phyloP scores from a whole-genome alignment of 106 monocot species.

The Platanthera zijinensis region DNA sequence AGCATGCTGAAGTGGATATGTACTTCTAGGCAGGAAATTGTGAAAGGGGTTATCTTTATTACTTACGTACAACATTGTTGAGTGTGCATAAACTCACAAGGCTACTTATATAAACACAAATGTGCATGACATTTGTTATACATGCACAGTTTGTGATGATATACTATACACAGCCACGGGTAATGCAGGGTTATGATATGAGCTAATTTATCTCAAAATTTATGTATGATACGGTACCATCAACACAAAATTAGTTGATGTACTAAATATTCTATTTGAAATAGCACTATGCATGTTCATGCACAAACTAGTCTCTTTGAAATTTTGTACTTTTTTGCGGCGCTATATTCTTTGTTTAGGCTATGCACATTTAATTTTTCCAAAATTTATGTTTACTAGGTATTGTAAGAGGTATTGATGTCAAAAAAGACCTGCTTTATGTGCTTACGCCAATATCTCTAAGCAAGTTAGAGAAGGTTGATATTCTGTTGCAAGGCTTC shows the following conservation, averaged over 20 bases:
- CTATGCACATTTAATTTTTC: not conserved
- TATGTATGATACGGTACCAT: not conserved
- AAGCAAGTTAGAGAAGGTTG: conserved; percentile 50
- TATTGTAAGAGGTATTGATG: conserved; percentile 76
- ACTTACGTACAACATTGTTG: not conserved
- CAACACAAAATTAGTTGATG: not conserved
- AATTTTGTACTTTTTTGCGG: not conserved
- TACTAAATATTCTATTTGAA: not conserved
- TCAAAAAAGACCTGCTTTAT: conserved; percentile 45
- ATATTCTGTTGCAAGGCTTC: conserved; percentile 84
- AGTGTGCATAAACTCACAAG: not conserved
- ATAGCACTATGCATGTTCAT: not conserved
- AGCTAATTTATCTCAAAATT: not conserved
- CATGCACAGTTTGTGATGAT: not conserved
- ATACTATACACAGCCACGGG: not conserved
- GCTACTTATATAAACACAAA: not conserved
- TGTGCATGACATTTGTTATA: not conserved
- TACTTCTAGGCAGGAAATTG: too few relatives aligned
- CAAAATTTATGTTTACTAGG: conserved; percentile 30
- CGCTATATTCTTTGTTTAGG: not conserved
- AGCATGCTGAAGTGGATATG: not conserved
- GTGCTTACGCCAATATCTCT: conserved; percentile 71
- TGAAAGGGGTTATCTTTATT: too few relatives aligned
- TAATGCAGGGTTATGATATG: not conserved
- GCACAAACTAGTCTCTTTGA: not conserved